These are phyloP conservation scores for Claviceps humidiphila DNA, from an alignment of 2,329 filamentous ascomycete genomes.

Conservation along the genomic window DNA sequence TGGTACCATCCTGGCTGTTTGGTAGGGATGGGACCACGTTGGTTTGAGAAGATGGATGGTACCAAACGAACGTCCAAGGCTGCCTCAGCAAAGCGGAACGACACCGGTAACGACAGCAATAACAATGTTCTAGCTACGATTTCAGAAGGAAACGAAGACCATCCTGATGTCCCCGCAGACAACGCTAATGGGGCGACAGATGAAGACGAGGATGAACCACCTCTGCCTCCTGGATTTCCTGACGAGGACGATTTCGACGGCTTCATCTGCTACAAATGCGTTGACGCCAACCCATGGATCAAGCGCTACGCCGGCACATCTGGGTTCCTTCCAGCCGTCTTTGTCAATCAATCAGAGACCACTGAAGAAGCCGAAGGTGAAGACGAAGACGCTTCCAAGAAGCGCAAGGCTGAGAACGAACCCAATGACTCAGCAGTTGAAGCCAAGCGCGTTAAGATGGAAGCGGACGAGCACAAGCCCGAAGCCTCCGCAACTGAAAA, in stretches of 20 bases:
- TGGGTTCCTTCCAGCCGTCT: conserved; percentile 69
- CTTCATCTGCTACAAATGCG: conserved; percentile 89
- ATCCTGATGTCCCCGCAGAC: conserved; percentile 11
- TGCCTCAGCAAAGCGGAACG: conserved; percentile 6
- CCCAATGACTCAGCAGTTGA: conserved; percentile 19
- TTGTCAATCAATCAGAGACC: conserved; percentile 20
- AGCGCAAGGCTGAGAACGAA: conserved; percentile 53
- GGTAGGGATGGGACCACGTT: conserved; percentile 63
- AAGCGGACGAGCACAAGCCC: conserved; percentile 11
- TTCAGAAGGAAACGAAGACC: conserved; percentile 31
- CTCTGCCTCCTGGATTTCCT: conserved; percentile 75
- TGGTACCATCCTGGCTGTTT: conserved; percentile 96
- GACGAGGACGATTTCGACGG: conserved; percentile 78
- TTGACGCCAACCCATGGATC: conserved; percentile 81
- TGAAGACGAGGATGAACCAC: conserved; percentile 45
- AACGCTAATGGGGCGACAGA: conserved; percentile 18
- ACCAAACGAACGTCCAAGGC: conserved; percentile 17
- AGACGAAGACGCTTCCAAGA: conserved; percentile 30
- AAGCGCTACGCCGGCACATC: conserved; percentile 69
- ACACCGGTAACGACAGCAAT: no score
- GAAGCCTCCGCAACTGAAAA: background rate
- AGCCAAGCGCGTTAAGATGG: conserved; percentile 41
- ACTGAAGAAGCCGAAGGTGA: background rate
- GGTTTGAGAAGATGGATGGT: conserved; percentile 43
- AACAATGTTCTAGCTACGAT: conserved; percentile 30